Evolutionary conservation across 257 asterid species (phyloP), one percentile per base, ranked within the genome.

Genomic region (Echium plantagineum): DNA sequence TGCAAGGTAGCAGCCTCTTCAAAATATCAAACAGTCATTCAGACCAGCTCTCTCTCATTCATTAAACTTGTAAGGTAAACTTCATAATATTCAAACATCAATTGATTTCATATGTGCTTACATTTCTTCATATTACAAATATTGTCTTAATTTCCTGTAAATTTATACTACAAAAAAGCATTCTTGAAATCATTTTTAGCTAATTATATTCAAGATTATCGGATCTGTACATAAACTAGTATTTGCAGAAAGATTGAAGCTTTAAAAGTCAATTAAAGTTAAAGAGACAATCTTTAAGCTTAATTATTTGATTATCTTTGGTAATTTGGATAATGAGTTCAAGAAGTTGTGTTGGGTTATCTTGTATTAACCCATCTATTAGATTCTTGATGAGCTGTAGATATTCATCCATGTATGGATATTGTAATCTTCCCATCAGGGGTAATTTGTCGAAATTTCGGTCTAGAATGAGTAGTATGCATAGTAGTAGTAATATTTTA

Each of bases 311-410:
- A 19, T 51, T 30, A 49, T 9, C 35, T 15, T 9, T 49, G 31
- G 47, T 48, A 30, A 46, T 57, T 53, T 21, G 57, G 62, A 60
- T 69, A 69, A 82, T 87, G 94, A 77, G 63, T 65, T 59, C 80
- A 63, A 66, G 80, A 63, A 71, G 77, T 64, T 78, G 83, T 71
- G 60, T 84, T 69, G 91, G 85, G 21, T 52, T 81, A 63, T 80
- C 90, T 57, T 57, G 71, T 42, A 72, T 83, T 78, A 79, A 65
- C 59, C 96, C 96, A 51, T 67, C 85, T 74, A 69, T 79, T 67
- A 75, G 67, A 53, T 61, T 79, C 55, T 63, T 83, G 61, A 66
- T 72, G 62, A 72, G 70, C 52, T 74, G 78, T 52, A 83, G 73
- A 69, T 72, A 24, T 24, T 24, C 26, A 24, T 24, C 26, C 26